Evolutionary conservation across 2,329 filamentous ascomycete species (phyloP).

Genomic region (Verticillium albo-atrum): DNA sequence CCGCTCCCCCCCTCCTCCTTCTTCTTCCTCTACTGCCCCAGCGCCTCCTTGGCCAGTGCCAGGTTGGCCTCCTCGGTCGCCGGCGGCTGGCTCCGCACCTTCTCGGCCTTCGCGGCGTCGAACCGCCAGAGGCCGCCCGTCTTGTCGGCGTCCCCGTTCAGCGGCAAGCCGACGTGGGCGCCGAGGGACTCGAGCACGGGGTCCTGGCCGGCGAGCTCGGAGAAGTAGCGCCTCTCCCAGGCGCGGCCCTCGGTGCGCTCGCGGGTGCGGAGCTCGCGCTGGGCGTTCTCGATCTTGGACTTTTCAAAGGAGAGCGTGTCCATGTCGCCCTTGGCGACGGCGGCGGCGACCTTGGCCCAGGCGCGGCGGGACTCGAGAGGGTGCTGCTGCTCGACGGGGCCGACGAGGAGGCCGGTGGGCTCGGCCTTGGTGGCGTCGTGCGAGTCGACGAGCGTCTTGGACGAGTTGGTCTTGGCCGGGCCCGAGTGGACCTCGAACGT

Average conservation of each 20-base stretch:
- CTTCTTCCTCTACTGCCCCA: conserved; percentile 23
- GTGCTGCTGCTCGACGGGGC: conserved; percentile 74
- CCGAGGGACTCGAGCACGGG: conserved; percentile 40
- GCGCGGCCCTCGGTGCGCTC: conserved; percentile 70
- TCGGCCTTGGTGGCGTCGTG: conserved; percentile 56
- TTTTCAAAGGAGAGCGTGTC: conserved; percentile 76
- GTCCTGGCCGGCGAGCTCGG: conserved; percentile 41
- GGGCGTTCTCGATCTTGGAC: conserved; percentile 82
- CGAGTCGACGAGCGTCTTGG: conserved; percentile 46
- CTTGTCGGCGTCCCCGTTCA: conserved; percentile 53
- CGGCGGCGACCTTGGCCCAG: conserved; percentile 80
- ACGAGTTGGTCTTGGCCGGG: conserved; percentile 42
- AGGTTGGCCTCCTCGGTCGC: conserved; percentile 46
- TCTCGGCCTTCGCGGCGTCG: conserved; percentile 52
- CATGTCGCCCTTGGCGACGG: conserved; percentile 79
- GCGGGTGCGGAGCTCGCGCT: conserved; percentile 67
- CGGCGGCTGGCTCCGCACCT: conserved; percentile 52
- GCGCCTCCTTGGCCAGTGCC: conserved; percentile 36
- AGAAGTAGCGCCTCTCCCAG: conserved; percentile 87
- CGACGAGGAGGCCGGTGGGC: conserved; percentile 65
- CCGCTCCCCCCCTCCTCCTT: no score
- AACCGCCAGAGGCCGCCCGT: conserved; percentile 59
- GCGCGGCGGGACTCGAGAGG: conserved; percentile 83
- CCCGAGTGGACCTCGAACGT: conserved; percentile 73
- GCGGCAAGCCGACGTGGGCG: conserved; percentile 38